Base-by-base conservation (phyloP, 306 rosid species). In the Spatholobus suberectus region DNA sequence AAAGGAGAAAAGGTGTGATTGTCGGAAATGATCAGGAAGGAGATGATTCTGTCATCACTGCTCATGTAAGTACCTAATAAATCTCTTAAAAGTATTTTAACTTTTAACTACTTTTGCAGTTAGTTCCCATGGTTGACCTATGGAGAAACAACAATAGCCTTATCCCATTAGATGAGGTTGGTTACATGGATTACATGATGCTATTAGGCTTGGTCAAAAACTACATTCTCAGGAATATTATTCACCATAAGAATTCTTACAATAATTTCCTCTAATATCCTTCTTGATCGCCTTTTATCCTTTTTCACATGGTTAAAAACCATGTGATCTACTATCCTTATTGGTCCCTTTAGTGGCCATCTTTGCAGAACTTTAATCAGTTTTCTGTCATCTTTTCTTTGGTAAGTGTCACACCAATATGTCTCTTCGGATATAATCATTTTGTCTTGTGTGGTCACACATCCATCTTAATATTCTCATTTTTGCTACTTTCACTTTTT, bases 1-100 rank as follows among this genome's bases (percentile, higher is more conserved):
- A 71, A 51, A 96, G 99, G 98, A 88, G 99, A 75, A 96, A 96
- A 85, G 99, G 98, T 81, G 72, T 92, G 41, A 96, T 96, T 73
- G 93, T 96, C 65, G 99, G 99, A 83, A 96, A 96, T 84, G 99
- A 96, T 79, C 99, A 96, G 86, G 99, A 96, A 6, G 99, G 99
- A 61, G 99, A 96, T 78, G 99, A 96, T 81, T 96, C 99, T 58
- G 86, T 94, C 52, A 94, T 96, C 75, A 88, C 94, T 32, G 98
- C 98, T 51, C 90, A 93, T 43, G 99, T 93, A 91, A 82, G 98
- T 78, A 44, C 41, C 55, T 47, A 37, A 27, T 2, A 62, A 21
- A 47, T 51, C 65, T 79, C 47, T 11, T 59, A 24, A 59, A 26
- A 24, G 9, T 13, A 26, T 61, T 26, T 26, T 61, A 27, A 61